These are phyloP conservation scores for Aspergillus sp. DNA, from an alignment of 2,329 filamentous ascomycete species.

Conservation along the genomic window DNA sequence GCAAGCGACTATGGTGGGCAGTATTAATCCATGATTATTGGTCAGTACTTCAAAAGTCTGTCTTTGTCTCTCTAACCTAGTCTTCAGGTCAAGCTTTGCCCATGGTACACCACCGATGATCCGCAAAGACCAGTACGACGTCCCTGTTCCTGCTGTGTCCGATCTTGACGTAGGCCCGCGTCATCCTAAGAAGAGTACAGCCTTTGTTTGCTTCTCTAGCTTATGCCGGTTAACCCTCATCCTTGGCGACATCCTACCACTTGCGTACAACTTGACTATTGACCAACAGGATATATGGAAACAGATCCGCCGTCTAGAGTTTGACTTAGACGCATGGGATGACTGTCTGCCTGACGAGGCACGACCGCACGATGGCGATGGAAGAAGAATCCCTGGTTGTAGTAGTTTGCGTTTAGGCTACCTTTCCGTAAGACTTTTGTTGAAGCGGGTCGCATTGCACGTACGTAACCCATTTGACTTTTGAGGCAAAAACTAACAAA, in stretches of 20 bases:
- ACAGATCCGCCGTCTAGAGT: constrained; percentile 39
- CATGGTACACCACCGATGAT: constrained; percentile 58
- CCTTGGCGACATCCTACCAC: constrained; percentile 35
- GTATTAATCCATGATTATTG: constrained; percentile 59
- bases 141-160: constrained; percentile 43
- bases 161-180: constrained; percentile 17
- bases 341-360: constrained; percentile 38
- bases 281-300: constrained; percentile 27
- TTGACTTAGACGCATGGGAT: constrained; percentile 49
- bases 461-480: constrained; percentile 9
- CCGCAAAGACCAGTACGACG: constrained; percentile 50
- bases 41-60: constrained; percentile 25
- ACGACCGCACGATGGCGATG: constrained; percentile 33
- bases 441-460: constrained; percentile 45
- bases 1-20: constrained; percentile 61
- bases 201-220: background rate
- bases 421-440: constrained; percentile 50
- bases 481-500: background rate
- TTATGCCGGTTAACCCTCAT: constrained; percentile 51
- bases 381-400: constrained; percentile 47
- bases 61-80: background rate
- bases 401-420: constrained; percentile 56
- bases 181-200: constrained; percentile 19
- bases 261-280: constrained; percentile 35
- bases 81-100: constrained; percentile 53